Base-by-base conservation (phyloP, 495 filamentous ascomycete genomes). In the Penicillium diatomitis region DNA sequence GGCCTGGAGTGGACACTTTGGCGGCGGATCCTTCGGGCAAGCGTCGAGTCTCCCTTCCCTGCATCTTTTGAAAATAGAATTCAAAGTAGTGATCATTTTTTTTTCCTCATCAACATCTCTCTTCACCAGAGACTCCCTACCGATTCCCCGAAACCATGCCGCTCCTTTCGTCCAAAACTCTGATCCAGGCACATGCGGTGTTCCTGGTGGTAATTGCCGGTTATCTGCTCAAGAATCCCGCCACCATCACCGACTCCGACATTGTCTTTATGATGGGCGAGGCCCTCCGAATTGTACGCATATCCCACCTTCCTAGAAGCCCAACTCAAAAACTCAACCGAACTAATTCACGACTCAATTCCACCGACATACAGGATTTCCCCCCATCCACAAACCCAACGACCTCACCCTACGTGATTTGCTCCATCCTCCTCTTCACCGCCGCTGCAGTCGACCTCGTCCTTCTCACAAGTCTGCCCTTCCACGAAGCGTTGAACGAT, bases 261-360 rank as follows among this genome's bases (percentile, higher is more conserved):
- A 56, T 95, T 7, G 87, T 95, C 44, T 90, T 81, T 57, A 78
- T 96, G 38, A 68, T 95, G 9, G 89, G 89, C 38, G 88, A 92
- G 63, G 75, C 87, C 38, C 82, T 92, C 79, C 77, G 80, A 50
- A 75, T 94, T 51, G 86, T 87, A 79, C 32, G 71, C 62, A 34
- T 32, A 35, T 39, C 28, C 11, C 20, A 1, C 32, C 6, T 6
- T 29, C 5, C 33, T 29, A n/a, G 12, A 6, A 27, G 9, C 8
- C 27, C 27, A 8, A 20, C 29, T 32, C 35, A 41, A 20, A 20
- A 46, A 52, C 39, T 30, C 4, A 52, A 75, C 65, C 5, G 48
- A 70, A 33, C 28, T 8, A 48, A 68, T 66, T 33, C 10, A 49
- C 27, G 1, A 2, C 27, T 44, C 35, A 20, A 20, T 20, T 20